phyloP scores from a whole-genome alignment of 2,329 filamentous ascomycete genomes.

The Aquanectria penicillioides region DNA sequence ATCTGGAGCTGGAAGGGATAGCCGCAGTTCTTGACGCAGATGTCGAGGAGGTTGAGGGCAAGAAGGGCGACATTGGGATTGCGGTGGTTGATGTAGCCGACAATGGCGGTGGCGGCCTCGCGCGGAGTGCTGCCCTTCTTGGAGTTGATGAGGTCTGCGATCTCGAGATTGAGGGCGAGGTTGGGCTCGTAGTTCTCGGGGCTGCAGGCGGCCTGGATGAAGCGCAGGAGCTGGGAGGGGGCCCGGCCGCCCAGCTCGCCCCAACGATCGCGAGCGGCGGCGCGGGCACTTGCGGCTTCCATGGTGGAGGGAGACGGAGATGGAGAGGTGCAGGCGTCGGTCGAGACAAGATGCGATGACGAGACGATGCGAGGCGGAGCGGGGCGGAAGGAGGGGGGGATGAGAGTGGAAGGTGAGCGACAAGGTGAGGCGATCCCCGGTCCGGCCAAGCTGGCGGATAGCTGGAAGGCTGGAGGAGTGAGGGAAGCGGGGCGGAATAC shows the following conservation, averaged over 20 bases:
- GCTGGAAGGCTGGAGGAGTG: constrained; percentile 9
- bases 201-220: constrained; percentile 95
- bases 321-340: background rate
- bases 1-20: constrained; percentile 99
- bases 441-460: constrained; percentile 4
- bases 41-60: constrained; percentile 92
- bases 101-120: constrained; percentile 92
- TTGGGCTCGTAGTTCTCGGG: constrained; percentile 98
- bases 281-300: constrained; percentile 96
- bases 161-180: constrained; percentile 94
- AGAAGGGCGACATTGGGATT: constrained; percentile 95
- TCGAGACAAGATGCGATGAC: background rate
- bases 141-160: constrained; percentile 93
- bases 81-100: constrained; percentile 94
- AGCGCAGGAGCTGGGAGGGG: constrained; percentile 90
- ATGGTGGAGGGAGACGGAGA: constrained; percentile 56
- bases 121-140: constrained; percentile 97
- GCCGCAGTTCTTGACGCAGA: constrained; percentile 99
- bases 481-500: constrained; percentile 8
- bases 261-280: constrained; percentile 95
- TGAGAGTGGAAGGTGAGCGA: constrained; percentile 2
- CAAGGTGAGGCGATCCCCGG: constrained; percentile 16
- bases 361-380: background rate
- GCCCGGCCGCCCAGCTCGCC: constrained; percentile 79
- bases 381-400: background rate